These are phyloP conservation scores for Bruguiera hainesii DNA, from an alignment of 441 rosid species.

Conservation along the genomic window DNA sequence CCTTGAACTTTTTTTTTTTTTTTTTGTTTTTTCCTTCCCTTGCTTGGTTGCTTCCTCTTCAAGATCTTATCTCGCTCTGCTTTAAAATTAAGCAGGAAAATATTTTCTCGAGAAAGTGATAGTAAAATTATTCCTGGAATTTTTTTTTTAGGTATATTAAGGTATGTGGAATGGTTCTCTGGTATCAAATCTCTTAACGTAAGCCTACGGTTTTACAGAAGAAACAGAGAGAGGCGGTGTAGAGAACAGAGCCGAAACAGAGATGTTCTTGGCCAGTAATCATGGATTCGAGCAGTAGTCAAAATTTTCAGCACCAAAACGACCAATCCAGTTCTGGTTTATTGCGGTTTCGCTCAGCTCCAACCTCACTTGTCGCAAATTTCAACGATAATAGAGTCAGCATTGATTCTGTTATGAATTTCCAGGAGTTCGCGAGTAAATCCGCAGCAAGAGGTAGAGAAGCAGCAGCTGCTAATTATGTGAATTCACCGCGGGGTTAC, in stretches of 20 bases:
- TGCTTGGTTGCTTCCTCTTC: conserved; percentile 48
- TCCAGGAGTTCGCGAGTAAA: conserved; percentile 40
- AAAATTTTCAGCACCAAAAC: conserved; percentile 36
- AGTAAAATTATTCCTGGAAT: conserved; percentile 34
- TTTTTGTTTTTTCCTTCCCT: too few relatives aligned
- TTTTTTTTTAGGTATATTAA: conserved; percentile 21
- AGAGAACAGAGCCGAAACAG: conserved; percentile 15
- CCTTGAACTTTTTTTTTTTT: conserved; percentile 16
- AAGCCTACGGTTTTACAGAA: background rate
- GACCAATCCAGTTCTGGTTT: conserved; percentile 57
- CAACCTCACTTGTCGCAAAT: conserved; percentile 50
- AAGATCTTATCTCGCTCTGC: conserved; percentile 79
- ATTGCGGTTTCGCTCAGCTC: conserved; percentile 80
- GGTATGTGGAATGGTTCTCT: conserved; percentile 28
- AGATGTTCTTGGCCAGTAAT: background rate
- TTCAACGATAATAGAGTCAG: conserved; percentile 35
- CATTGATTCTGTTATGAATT: conserved; percentile 26
- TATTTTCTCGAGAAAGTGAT: conserved; percentile 37
- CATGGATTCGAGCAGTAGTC: conserved; percentile 64
- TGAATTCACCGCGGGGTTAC: conserved; percentile 37
- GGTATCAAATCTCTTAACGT: conserved; percentile 26
- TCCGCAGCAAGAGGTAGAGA: conserved; percentile 34
- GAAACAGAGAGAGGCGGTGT: conserved; percentile 1
- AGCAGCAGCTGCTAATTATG: conserved; percentile 25
- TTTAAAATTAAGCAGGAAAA: conserved; percentile 42